phyloP scores from a whole-genome alignment of 768 basidiomycete genomes.

The Tricholomella constricta region DNA sequence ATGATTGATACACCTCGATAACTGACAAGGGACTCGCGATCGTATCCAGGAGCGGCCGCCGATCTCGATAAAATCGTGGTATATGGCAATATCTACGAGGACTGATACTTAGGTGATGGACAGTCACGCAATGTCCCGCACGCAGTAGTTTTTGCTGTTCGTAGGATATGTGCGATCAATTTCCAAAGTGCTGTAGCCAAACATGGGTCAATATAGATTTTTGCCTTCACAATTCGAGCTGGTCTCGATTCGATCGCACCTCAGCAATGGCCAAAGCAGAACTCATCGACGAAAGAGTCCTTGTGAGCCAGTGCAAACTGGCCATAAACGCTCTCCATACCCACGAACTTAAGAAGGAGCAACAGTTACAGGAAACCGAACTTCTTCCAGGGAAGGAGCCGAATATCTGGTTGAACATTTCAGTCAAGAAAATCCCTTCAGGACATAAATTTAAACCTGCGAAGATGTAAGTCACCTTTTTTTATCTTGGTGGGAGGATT shows the following conservation, averaged over 20 bases:
- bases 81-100: conserved; percentile 26
- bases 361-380: conserved; percentile 70
- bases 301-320: conserved; percentile 67
- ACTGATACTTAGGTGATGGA: conserved; percentile 10
- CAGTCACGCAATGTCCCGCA: background rate
- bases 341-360: conserved; percentile 65
- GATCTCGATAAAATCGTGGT: conserved; percentile 26
- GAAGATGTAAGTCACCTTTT: conserved; percentile 65
- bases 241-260: background rate
- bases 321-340: conserved; percentile 80
- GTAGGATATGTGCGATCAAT: no score
- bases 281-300: conserved; percentile 73
- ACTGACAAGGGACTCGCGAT: conserved; percentile 7
- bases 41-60: conserved; percentile 17
- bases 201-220: conserved; percentile 20
- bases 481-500: background rate
- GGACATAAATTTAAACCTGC: conserved; percentile 78
- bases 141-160: no score
- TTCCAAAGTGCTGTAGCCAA: conserved; percentile 12
- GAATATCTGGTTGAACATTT: conserved; percentile 85
- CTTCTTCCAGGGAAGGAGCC: conserved; percentile 80
- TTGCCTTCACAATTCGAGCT: conserved; percentile 3
- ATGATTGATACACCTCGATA: background rate
- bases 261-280: conserved; percentile 45
- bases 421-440: conserved; percentile 80